These are phyloP conservation scores for Monosporascus sp. DNA, from an alignment of 2,329 filamentous ascomycete genomes.

Conservation along the genomic window DNA sequence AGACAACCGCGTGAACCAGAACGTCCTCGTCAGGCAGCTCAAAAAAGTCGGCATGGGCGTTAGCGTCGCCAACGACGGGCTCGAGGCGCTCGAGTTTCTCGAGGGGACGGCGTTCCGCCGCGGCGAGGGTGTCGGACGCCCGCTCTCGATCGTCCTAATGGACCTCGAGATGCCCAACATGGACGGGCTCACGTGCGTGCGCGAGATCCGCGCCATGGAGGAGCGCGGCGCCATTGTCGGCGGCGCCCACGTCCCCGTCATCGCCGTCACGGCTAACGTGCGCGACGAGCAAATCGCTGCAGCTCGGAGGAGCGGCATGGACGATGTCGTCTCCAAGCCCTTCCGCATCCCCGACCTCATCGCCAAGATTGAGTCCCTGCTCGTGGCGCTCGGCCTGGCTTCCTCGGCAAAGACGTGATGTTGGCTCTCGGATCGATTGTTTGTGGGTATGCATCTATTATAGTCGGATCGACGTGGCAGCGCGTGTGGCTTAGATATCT, in stretches of 20 bases:
- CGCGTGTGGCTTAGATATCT: too few species aligned
- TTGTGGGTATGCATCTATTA: too few species aligned
- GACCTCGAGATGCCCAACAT: constrained; percentile 26
- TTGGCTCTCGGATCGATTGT: too few species aligned
- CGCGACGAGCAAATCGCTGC: constrained; percentile 33
- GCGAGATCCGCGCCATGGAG: constrained; percentile 35
- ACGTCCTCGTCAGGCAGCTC: constrained; percentile 47
- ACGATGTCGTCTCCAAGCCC: constrained; percentile 54
- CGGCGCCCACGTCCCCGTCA: constrained; percentile 34
- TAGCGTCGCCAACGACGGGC: constrained; percentile 51
- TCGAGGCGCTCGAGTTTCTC: constrained; percentile 41
- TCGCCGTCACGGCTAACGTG: constrained; percentile 43
- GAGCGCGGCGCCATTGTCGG: constrained; percentile 22
- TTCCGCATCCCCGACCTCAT: constrained; percentile 45
- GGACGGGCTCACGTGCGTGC: constrained; percentile 32
- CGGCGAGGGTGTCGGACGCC: constrained; percentile 8
- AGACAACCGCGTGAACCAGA: constrained; percentile 57
- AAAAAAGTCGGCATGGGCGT: constrained; percentile 44
- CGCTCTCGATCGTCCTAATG: constrained; percentile 21
- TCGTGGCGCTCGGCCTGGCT: constrained; percentile 1
- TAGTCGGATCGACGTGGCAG: too few species aligned
- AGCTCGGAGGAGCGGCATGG: constrained; percentile 34
- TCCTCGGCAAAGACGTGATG: background rate
- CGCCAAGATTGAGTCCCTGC: constrained; percentile 32
- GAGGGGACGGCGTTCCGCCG: background rate